phyloP scores from a whole-genome alignment of 1,284 basidiomycete genomes.

The Irpex sp. region DNA sequence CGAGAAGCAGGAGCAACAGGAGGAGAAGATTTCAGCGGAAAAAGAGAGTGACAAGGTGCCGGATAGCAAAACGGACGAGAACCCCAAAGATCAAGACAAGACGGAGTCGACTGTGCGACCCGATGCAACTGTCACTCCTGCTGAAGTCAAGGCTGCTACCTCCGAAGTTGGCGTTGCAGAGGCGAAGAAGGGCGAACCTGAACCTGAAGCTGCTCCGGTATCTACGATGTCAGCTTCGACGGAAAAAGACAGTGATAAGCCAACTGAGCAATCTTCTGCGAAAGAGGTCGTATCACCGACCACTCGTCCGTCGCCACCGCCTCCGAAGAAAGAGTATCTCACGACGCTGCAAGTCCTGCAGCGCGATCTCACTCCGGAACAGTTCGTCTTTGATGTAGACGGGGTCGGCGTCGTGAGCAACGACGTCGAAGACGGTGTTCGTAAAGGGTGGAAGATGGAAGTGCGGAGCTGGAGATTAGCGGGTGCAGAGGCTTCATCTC shows the following conservation, averaged over 20 bases:
- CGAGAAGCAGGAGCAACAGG: not conserved
- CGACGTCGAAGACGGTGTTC: conserved; percentile 11
- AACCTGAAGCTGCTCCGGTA: not conserved
- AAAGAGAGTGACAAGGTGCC: not conserved
- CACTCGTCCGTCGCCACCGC: not conserved
- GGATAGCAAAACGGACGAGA: no score
- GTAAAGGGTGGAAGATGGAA: conserved; percentile 16
- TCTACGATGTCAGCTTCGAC: not conserved
- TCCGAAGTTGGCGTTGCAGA: not conserved
- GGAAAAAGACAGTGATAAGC: not conserved
- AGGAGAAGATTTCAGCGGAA: not conserved
- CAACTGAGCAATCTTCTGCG: not conserved
- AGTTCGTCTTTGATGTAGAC: conserved; percentile 20
- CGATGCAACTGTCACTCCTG: not conserved
- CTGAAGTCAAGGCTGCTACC: not conserved
- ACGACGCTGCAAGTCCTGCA: conserved; percentile 14
- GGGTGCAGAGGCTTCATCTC: not conserved
- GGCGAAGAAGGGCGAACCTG: not conserved
- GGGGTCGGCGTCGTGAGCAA: conserved; percentile 16
- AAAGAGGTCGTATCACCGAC: not conserved
- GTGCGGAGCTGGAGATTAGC: conserved; percentile 14
- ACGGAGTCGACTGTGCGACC: no score
- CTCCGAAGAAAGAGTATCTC: not conserved
- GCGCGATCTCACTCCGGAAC: conserved; percentile 14
- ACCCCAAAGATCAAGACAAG: no score